A percentile compares a stretch with the other conserved stretches of the same genome.
These are phyloP conservation scores for Vachellia collinsii DNA, from an alignment of 306 rosid genomes.

Conservation along the genomic window DNA sequence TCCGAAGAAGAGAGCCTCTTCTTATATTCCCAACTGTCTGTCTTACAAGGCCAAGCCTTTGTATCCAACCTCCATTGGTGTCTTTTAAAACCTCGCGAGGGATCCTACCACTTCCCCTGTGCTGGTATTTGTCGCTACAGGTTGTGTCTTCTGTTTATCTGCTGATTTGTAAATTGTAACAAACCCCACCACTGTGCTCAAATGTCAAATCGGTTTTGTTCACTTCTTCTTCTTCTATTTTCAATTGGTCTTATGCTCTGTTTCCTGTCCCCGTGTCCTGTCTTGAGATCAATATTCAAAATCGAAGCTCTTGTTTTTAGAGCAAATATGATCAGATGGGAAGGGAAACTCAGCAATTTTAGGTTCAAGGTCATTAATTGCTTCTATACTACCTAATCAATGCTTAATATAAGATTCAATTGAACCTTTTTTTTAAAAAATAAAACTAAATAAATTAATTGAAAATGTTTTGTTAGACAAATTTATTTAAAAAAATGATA, in stretches of 20 bases:
- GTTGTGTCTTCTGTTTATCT: slow-evolving; percentile 24
- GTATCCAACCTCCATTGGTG: slow-evolving; percentile 73
- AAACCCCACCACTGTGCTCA: neutral
- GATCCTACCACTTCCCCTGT: neutral
- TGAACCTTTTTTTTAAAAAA: too few relatives aligned
- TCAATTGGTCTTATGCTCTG: neutral
- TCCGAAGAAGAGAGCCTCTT: slow-evolving; percentile 54
- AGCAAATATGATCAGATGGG: neutral
- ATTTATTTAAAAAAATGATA: too few relatives aligned
- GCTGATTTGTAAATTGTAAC: slow-evolving; percentile 24
- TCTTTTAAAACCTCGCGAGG: slow-evolving; percentile 47
- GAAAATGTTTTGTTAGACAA: too few relatives aligned
- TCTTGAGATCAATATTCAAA: neutral
- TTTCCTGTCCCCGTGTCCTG: neutral
- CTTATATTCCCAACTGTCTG: slow-evolving; percentile 58
- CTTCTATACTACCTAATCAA: too few relatives aligned
- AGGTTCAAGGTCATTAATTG: neutral
- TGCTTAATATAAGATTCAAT: too few relatives aligned
- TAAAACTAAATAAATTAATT: too few relatives aligned
- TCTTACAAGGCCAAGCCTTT: slow-evolving; percentile 51
- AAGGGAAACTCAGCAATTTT: neutral
- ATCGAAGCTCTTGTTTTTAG: neutral
- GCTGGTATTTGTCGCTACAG: neutral
- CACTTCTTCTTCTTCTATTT: neutral
- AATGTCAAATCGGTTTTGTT: neutral